Evolutionary conservation across 1,284 basidiomycete genomes (phyloP), one percentile per base, ranked within the genome.

Genomic region (Sporisorium sorghi): DNA sequence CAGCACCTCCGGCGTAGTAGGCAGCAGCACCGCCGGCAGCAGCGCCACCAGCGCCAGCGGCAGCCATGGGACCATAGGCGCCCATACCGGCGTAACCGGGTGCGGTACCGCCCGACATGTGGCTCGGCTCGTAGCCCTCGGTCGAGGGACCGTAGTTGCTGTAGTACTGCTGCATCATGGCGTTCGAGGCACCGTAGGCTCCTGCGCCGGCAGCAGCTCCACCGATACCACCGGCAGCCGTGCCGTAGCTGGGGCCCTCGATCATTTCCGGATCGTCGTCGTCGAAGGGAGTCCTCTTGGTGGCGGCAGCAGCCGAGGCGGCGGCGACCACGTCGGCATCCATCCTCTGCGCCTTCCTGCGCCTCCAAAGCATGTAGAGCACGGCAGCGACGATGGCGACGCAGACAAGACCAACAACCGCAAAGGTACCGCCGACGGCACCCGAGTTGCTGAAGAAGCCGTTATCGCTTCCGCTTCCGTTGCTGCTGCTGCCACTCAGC

Each of bases 231-330:
- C 43, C 62, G 2, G 58, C 63, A n/a, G 58, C 63, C 8, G 64
- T 62, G 24, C 72, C 79, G 51, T 79, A 80, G 65, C 53, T 58
- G 8, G 78, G 74, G n/a, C 77, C 63, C 33, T 80, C 79, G 58
- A 79, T 79, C 80, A 83, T 80, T 58, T 83, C 83, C 9, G 82
- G 82, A 54, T 84, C 83, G 46, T 84, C 83, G 44, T 83, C 82
- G 56, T 84, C 83, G 52, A 84, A 84, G 11, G 83, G 83, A 21
- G 82, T 83, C 23, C 83, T 62, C 42, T 69, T 81, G 24, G 79
- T 83, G 3, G 83, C 83, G 5, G 79, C 79, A 12, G 82, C 83
- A 24, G 83, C 83, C 3, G 80, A 80, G 26, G 83, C 82, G 19
- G 83, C 83, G 11, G 82, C 82, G 15, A 82, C 74, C 12, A 84